Conservation (phyloP, 192 early-diverging fungal species). For the Chytriomyces hyalinus region DNA sequence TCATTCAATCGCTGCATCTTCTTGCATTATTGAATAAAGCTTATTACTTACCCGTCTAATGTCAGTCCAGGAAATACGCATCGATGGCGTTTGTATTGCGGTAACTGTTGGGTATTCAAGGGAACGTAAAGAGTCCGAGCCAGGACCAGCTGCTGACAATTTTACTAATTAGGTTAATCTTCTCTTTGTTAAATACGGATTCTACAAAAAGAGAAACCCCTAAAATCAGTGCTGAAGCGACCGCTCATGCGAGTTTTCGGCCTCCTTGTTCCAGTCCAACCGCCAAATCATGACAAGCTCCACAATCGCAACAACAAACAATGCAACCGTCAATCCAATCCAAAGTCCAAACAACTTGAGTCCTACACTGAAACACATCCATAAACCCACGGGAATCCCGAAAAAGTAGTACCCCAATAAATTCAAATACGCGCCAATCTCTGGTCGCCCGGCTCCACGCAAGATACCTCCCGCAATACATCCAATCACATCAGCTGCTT, state of each 20-base stretch:
- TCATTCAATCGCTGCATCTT: no score
- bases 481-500: conserved; percentile 54
- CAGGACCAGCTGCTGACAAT: no score
- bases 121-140: no score
- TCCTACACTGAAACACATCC: conserved; percentile 44
- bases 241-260: conserved; percentile 29
- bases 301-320: conserved; percentile 60
- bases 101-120: no score
- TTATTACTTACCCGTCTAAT: no score
- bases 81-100: no score
- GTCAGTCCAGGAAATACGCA: no score
- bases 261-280: conserved; percentile 50
- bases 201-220: no score
- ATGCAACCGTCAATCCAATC: conserved; percentile 50
- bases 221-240: background rate
- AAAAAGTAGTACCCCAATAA: conserved; percentile 36
- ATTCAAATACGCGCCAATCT: conserved; percentile 62
- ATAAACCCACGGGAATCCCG: conserved; percentile 29
- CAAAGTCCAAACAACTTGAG: conserved; percentile 51
- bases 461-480: conserved; percentile 64
- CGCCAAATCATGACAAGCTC: conserved; percentile 41
- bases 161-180: no score
- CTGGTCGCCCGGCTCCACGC: conserved; percentile 76
- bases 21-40: no score
- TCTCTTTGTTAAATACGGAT: no score